These are phyloP conservation scores for Xylaria intraflava DNA, from an alignment of 495 filamentous ascomycete species.

Conservation along the genomic window DNA sequence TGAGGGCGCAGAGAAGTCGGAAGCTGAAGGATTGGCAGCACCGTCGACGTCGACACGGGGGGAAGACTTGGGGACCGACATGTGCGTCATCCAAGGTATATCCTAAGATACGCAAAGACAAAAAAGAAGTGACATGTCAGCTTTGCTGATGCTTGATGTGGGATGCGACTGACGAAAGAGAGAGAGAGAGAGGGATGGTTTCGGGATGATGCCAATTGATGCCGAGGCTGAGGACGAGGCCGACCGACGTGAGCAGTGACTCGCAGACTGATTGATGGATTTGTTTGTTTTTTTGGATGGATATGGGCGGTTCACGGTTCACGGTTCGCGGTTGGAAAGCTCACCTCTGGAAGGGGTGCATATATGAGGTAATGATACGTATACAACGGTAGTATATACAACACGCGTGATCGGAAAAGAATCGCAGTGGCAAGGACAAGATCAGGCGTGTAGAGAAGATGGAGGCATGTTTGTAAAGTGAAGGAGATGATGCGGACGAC, in stretches of 20 bases:
- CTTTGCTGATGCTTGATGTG: constrained; percentile 6
- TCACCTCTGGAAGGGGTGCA: neutral
- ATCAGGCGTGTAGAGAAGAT: neutral
- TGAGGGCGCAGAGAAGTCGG: constrained; percentile 50
- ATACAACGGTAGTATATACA: too few relatives aligned
- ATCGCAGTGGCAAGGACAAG: too few relatives aligned
- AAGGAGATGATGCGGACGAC: constrained; percentile 16
- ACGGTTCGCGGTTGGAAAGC: neutral
- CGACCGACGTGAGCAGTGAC: neutral
- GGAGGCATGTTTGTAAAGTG: too few relatives aligned
- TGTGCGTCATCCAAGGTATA: constrained; percentile 44
- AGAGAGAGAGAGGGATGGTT: neutral
- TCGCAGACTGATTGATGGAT: too few relatives aligned
- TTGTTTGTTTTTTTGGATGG: too few relatives aligned
- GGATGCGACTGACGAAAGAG: constrained; percentile 11
- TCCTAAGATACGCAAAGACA: constrained; percentile 27
- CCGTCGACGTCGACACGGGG: constrained; percentile 21
- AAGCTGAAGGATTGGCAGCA: constrained; percentile 43
- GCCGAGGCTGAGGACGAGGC: neutral
- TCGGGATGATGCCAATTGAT: neutral
- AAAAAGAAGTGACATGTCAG: constrained; percentile 19
- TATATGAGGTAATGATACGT: too few relatives aligned
- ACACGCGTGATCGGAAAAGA: too few relatives aligned
- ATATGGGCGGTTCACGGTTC: neutral
- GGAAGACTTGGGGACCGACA: constrained; percentile 37